phyloP scores from a whole-genome alignment of 176 grass and related monocot genomes.

The Elymus sibiricus region DNA sequence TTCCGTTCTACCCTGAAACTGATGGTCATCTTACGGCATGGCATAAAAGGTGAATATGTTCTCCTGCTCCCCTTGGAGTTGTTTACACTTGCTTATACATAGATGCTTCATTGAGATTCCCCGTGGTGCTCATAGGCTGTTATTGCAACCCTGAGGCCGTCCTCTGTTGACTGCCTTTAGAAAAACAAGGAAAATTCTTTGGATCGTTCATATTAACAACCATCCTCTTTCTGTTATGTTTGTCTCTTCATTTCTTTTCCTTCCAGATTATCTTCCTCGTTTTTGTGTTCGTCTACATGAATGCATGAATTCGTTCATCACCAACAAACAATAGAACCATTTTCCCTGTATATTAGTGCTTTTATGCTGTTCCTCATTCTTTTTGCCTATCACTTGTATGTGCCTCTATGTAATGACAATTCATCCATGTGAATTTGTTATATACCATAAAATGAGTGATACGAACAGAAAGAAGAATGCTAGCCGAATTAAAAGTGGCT shows the following conservation, averaged over 20 bases:
- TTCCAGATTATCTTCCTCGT: background rate
- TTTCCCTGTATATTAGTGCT: background rate
- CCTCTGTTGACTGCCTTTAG: background rate
- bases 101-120: slow-evolving; percentile 23
- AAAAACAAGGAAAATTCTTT: background rate
- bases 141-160: background rate
- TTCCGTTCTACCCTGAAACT: slow-evolving; percentile 8
- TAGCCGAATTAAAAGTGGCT: background rate
- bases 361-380: background rate
- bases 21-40: background rate
- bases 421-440: background rate
- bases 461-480: background rate
- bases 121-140: background rate
- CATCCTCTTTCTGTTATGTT: background rate
- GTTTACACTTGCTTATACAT: slow-evolving; percentile 5
- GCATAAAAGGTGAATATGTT: slow-evolving; percentile 16
- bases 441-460: background rate
- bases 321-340: background rate
- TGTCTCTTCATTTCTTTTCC: background rate
- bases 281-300: background rate
- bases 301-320: slow-evolving; percentile 4
- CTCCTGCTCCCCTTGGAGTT: slow-evolving; percentile 1
- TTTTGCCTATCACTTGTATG: background rate
- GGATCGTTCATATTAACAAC: background rate
- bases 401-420: background rate